Base-by-base conservation (phyloP, 2,329 filamentous ascomycete genomes). In the Trichoderma cornu-damae region DNA sequence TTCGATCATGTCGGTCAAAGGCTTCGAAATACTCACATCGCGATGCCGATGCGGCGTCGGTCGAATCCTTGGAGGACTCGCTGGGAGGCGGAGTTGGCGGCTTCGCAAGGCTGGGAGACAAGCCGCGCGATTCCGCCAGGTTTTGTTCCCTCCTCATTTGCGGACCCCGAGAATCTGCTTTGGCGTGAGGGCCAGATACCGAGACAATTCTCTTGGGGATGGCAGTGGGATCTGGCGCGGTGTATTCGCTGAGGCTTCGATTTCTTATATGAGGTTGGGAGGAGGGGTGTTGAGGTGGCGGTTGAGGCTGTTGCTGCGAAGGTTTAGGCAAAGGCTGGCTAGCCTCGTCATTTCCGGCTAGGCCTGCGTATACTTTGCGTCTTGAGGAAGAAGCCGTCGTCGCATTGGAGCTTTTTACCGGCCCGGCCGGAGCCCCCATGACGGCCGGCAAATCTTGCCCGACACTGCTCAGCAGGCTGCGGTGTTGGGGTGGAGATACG, bases 201-300 rank as follows among this genome's bases (percentile, higher is more conserved):
- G 87, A 89, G 56, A 89, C 80, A 61, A 90, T 86, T 42, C 90
- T 83, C 66, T 84, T 88, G 1, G 86, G 79, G 49, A 88, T 80
- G 42, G 84, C 79, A 62, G 87, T 76, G 4, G 82, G 75, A 54
- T 94, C 88, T 28, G 52, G 52, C 2, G 91, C 90, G 0, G 85
- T 80, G 70, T 96, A 96, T 62, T 96, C 92, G 74, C 91, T 96
- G 24, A 94, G 76, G 71, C 92, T 96, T 65, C 92, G 82, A 69
- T 94, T 91, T 59, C 89, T 82, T 11, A 77, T 76, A 69, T 90
- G 88, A 12, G 49, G 48, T 34, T 63, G 60, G 2, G 58, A 42
- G 28, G 9, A n/a, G n/a, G n/a, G n/a, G n/a, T n/a, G n/a, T 64
- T 70, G 54, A n/a, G 40, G n/a, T 28, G 90, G 88, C n/a, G 48